phyloP scores from a whole-genome alignment of 441 rosid genomes.

The Melastoma candidum region DNA sequence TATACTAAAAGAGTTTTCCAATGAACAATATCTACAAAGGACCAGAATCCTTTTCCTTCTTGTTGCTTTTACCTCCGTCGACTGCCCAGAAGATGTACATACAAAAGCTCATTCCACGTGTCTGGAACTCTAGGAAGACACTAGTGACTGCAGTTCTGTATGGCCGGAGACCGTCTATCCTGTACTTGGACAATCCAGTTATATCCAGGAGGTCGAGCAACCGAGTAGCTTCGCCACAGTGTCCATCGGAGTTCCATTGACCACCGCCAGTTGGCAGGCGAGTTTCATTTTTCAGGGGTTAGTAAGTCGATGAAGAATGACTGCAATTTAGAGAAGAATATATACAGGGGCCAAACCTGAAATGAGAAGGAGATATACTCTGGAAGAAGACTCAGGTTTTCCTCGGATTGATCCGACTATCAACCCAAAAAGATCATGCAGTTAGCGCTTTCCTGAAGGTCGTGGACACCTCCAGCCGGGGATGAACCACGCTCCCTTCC shows the following conservation, averaged over 20 bases:
- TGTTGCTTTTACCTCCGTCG: slow-evolving; percentile 9
- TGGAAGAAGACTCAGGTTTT: slow-evolving; percentile 75
- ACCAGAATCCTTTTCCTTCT: not conserved
- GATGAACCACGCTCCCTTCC: slow-evolving; percentile 61
- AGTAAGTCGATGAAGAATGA: slow-evolving; percentile 10
- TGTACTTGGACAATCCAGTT: slow-evolving; percentile 51
- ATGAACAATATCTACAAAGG: not conserved
- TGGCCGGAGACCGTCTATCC: slow-evolving; percentile 54
- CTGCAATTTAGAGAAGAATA: not conserved
- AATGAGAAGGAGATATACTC: slow-evolving; percentile 80
- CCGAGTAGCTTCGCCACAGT: slow-evolving; percentile 53
- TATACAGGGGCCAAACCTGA: slow-evolving; percentile 42
- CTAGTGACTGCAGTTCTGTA: slow-evolving; percentile 80
- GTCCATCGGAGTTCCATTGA: slow-evolving; percentile 88
- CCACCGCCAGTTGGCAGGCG: slow-evolving; percentile 43
- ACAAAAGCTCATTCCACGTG: slow-evolving; percentile 61
- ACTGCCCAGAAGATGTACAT: slow-evolving; percentile 43
- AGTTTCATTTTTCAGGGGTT: slow-evolving; percentile 7
- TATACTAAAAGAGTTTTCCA: not conserved
- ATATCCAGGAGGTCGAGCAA: slow-evolving; percentile 55
- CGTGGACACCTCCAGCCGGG: slow-evolving; percentile 53
- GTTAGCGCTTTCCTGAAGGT: slow-evolving; percentile 74
- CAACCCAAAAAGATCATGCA: slow-evolving; percentile 92
- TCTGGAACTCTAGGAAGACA: slow-evolving; percentile 75
- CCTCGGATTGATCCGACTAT: slow-evolving; percentile 44